phyloP scores from a whole-genome alignment of 257 asterid species.

The Anisodus tanguticus region DNA sequence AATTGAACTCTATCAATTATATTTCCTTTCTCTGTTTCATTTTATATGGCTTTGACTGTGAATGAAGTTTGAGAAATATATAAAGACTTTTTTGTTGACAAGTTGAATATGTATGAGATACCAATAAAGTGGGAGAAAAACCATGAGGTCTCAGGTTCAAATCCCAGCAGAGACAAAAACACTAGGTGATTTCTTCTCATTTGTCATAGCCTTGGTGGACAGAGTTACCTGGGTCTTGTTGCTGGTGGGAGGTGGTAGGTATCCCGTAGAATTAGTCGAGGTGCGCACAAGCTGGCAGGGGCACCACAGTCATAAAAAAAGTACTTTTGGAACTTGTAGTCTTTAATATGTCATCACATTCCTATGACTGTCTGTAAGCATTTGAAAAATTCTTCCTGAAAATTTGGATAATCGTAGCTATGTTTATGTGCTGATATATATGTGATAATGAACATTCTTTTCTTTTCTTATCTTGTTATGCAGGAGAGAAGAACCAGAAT shows the following conservation, averaged over 20 bases:
- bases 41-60: background rate
- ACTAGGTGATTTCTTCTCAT: background rate
- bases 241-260: too few species aligned
- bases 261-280: too few species aligned
- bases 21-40: background rate
- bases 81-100: background rate
- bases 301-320: too few species aligned
- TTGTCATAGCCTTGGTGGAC: too few species aligned
- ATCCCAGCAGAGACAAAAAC: too few species aligned
- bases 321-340: background rate
- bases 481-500: constrained; percentile 94
- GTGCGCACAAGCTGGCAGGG: too few species aligned
- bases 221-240: too few species aligned
- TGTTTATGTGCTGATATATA: background rate
- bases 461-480: background rate
- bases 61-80: background rate
- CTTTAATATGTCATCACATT: background rate
- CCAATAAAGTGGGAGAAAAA: background rate
- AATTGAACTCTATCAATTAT: background rate
- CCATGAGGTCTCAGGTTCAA: too few species aligned
- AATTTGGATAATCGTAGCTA: background rate
- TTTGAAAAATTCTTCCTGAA: background rate
- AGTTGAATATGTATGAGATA: background rate
- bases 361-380: background rate
- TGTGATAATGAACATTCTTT: background rate